Conservation (phyloP, 495 filamentous ascomycete genomes). For the Pseudoneurospora amorphoporcata region DNA sequence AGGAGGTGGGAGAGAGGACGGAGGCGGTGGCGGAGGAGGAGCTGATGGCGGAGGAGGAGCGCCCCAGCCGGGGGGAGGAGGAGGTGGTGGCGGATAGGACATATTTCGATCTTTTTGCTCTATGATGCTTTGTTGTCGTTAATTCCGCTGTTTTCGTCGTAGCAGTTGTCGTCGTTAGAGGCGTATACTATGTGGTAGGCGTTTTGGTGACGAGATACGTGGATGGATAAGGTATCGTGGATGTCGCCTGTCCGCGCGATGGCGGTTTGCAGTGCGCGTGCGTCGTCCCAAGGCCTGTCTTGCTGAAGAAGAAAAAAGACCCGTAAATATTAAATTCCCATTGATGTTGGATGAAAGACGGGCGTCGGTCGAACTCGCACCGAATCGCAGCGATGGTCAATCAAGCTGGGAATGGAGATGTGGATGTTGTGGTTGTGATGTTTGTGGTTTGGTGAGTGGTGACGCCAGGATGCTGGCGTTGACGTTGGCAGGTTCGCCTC, state of each 20-base stretch:
- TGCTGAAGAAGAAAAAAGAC: not conserved
- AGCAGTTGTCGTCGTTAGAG: not conserved
- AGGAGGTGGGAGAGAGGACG: constrained; percentile 62
- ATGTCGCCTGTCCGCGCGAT: constrained; percentile 6
- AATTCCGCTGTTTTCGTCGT: not conserved
- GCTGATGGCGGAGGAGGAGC: constrained; percentile 37
- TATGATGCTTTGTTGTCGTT: not conserved
- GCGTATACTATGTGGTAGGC: not conserved
- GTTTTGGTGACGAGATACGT: not conserved
- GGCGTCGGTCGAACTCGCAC: constrained; percentile 3
- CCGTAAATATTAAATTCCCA: constrained; percentile 5
- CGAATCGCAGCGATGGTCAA: constrained; percentile 11
- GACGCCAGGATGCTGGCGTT: not conserved
- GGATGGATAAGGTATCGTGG: not conserved
- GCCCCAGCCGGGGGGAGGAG: constrained; percentile 47
- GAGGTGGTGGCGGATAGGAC: constrained; percentile 60
- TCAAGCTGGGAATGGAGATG: not conserved
- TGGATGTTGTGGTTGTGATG: not conserved
- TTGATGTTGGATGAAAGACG: constrained; percentile 6
- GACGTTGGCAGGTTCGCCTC: not conserved
- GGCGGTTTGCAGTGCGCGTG: constrained; percentile 9
- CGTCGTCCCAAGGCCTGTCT: not conserved
- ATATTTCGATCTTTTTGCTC: constrained; percentile 37
- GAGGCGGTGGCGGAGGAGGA: constrained; percentile 64
- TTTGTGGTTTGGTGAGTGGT: not conserved